Conservation (phyloP, 2,329 filamentous ascomycete genomes). For the Diaporthe sp. region DNA sequence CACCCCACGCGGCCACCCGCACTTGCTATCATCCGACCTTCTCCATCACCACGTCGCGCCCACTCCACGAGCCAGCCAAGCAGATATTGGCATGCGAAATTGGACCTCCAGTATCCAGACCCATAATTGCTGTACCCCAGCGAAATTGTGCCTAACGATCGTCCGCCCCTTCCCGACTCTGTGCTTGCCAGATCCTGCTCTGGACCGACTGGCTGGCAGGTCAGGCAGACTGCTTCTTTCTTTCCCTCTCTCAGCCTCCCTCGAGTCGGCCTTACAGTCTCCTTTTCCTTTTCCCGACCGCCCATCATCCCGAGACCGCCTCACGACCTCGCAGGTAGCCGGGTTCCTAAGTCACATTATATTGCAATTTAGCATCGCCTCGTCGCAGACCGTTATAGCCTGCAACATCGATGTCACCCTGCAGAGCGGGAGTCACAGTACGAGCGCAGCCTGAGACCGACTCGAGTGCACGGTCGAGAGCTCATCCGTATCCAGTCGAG, state of each 20-base stretch:
- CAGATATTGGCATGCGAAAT: slow-evolving; percentile 30
- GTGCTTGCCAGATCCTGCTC: slow-evolving; percentile 1
- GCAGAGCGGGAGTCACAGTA: slow-evolving; percentile 14
- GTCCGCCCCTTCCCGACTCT: slow-evolving; percentile 12
- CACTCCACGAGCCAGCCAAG: slow-evolving; percentile 1
- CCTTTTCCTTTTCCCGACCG: neutral
- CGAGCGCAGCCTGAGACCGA: slow-evolving; percentile 28
- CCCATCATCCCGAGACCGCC: slow-evolving; percentile 7
- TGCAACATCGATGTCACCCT: slow-evolving; percentile 19
- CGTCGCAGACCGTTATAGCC: slow-evolving; percentile 6
- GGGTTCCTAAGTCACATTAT: neutral
- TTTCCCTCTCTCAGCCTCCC: slow-evolving; percentile 2
- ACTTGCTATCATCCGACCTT: slow-evolving; percentile 8
- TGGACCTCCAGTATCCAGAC: slow-evolving; percentile 10
- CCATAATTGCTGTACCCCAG: slow-evolving; percentile 16
- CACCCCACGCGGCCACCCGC: neutral
- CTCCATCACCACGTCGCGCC: slow-evolving; percentile 8
- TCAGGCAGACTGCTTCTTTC: neutral
- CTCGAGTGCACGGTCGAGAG: slow-evolving; percentile 9
- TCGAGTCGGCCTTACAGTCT: neutral
- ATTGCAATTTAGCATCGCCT: neutral
- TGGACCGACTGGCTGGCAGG: neutral
- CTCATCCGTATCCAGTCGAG: neutral
- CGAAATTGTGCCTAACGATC: slow-evolving; percentile 22
- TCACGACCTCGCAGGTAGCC: slow-evolving; percentile 6